Conservation (phyloP, 345 rosid species). For the Citrus reticulata region DNA sequence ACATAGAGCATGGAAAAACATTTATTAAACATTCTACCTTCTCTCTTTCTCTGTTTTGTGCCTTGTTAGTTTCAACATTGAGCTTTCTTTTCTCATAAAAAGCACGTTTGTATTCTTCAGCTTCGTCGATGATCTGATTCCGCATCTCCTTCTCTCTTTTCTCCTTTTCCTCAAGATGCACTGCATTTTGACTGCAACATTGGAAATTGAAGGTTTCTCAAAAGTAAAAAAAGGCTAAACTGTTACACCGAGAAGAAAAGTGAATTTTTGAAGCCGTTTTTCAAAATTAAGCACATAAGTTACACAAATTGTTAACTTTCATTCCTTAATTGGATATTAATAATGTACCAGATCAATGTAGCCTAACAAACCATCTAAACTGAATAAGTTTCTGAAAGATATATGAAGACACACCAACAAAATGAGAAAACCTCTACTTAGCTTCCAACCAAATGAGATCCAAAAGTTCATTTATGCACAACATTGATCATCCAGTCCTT, state of each 20-base stretch:
- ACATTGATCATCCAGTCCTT: not conserved
- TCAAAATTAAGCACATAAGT: not conserved
- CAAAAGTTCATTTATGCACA: not conserved
- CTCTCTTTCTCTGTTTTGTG: slow-evolving; percentile 87
- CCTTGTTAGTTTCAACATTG: slow-evolving; percentile 66
- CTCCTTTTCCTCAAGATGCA: slow-evolving; percentile 93
- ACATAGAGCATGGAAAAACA: not conserved
- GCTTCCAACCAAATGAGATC: not conserved
- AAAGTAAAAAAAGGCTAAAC: not conserved
- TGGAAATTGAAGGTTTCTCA: slow-evolving; percentile 6
- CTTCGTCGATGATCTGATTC: slow-evolving; percentile 81
- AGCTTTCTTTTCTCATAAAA: slow-evolving; percentile 80
- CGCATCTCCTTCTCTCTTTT: slow-evolving; percentile 89
- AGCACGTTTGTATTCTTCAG: slow-evolving; percentile 71
- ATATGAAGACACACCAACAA: too few relatives aligned
- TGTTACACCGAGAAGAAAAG: slow-evolving; percentile 3
- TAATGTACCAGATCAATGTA: not conserved
- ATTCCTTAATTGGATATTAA: not conserved
- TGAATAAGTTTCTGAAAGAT: not conserved
- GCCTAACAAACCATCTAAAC: not conserved
- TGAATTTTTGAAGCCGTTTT: not conserved
- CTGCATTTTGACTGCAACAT: slow-evolving; percentile 63
- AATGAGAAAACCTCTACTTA: not conserved
- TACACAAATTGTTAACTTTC: not conserved
- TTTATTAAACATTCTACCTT: slow-evolving; percentile 37